Evolutionary conservation across 2,329 filamentous ascomycete genomes (phyloP).

Genomic region (Botryotinia narcissicola): DNA sequence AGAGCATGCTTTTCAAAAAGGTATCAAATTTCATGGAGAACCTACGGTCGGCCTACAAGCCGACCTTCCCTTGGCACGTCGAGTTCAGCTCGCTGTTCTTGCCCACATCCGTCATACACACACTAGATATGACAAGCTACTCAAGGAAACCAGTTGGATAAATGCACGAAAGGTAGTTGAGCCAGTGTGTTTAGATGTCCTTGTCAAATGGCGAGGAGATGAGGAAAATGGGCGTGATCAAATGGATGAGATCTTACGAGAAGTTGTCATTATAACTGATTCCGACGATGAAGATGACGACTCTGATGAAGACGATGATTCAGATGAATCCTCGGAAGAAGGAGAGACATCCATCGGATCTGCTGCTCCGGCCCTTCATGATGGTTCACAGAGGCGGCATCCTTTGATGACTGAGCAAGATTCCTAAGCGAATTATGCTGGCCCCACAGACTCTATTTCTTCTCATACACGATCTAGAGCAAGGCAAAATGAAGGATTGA

Average conservation of each 20-base stretch:
- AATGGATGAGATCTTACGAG: conserved; percentile 63
- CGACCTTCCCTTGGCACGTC: conserved; percentile 56
- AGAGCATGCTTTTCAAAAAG: conserved; percentile 61
- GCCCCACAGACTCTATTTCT: not conserved
- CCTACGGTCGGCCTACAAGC: conserved; percentile 56
- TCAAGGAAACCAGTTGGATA: conserved; percentile 56
- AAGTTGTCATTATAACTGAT: conserved; percentile 60
- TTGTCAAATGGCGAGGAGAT: conserved; percentile 71
- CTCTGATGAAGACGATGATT: conserved; percentile 23
- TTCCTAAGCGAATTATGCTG: not conserved
- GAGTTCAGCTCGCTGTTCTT: conserved; percentile 63
- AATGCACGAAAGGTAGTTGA: conserved; percentile 62
- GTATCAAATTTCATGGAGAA: conserved; percentile 51
- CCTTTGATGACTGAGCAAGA: not conserved
- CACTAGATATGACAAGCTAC: conserved; percentile 61
- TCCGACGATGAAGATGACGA: conserved; percentile 34
- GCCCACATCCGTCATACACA: conserved; percentile 67
- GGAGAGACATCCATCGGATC: conserved; percentile 26
- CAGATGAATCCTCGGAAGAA: conserved; percentile 27
- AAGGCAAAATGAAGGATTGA: not conserved
- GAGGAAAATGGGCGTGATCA: conserved; percentile 67
- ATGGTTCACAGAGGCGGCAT: conserved; percentile 13
- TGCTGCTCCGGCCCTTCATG: conserved; percentile 23
- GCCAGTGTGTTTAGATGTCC: conserved; percentile 58
- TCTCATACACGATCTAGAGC: conserved; percentile 7